Conservation (phyloP, 176 grass and related monocot species). For the Elymus sibiricus region DNA sequence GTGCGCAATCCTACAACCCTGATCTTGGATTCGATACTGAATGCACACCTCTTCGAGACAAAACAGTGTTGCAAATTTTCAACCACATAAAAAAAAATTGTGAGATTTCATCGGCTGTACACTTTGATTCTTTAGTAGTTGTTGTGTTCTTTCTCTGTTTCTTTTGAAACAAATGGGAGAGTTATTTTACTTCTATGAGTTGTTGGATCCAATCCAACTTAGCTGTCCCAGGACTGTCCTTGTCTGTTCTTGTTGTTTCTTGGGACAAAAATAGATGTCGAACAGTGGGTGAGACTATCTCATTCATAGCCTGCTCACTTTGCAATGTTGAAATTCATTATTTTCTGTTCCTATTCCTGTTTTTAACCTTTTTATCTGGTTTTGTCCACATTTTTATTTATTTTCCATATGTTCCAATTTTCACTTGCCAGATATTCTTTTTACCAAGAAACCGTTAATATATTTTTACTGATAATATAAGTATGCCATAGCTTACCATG, state of each 20-base stretch:
- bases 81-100: neutral
- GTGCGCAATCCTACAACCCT: neutral
- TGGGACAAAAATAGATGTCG: neutral
- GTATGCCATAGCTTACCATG: neutral
- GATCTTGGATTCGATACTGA: neutral
- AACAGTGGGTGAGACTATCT: neutral
- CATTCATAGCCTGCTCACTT: neutral
- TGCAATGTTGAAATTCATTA: neutral
- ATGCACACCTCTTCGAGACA: neutral
- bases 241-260: constrained; percentile 10
- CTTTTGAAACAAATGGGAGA: neutral
- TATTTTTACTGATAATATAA: neutral
- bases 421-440: neutral
- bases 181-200: neutral
- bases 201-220: neutral
- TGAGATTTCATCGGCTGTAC: neutral
- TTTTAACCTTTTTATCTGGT: neutral
- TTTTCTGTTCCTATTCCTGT: neutral
- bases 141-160: constrained; percentile 10
- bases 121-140: neutral
- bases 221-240: neutral
- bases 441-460: too few relatives aligned
- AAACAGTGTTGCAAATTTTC: neutral
- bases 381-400: neutral
- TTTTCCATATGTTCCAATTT: neutral